Conservation (phyloP, 352 stramenopile species). For the Pythium grandisporangium region DNA sequence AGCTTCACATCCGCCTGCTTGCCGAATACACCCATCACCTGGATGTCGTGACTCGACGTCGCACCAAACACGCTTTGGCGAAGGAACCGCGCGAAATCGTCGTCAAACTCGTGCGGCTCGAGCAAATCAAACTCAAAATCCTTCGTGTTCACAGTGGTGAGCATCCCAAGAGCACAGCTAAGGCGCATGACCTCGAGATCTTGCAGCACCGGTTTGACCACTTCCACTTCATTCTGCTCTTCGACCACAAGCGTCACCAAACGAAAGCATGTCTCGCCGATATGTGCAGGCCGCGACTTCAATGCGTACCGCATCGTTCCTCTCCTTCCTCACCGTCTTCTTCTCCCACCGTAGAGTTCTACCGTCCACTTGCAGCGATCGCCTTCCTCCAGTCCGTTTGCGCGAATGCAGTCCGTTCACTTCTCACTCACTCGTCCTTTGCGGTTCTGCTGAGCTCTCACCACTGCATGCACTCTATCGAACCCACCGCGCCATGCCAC, state of each 20-base stretch:
- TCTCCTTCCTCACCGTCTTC: background rate
- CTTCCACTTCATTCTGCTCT: conserved; percentile 55
- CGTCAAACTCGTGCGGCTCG: conserved; percentile 42
- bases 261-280: conserved; percentile 35
- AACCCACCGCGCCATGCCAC: too few relatives aligned
- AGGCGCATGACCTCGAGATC: conserved; percentile 65
- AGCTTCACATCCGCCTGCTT: conserved; percentile 41
- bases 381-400: too few relatives aligned
- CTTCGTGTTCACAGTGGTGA: conserved; percentile 28
- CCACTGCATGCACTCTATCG: too few relatives aligned
- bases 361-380: background rate
- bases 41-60: conserved; percentile 3
- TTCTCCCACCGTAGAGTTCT: background rate
- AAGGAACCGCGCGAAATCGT: conserved; percentile 51
- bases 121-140: conserved; percentile 55
- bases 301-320: conserved; percentile 10
- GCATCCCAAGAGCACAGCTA: conserved; percentile 37
- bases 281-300: conserved; percentile 21
- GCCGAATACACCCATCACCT: conserved; percentile 44
- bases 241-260: conserved; percentile 39
- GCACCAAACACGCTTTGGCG: conserved; percentile 32
- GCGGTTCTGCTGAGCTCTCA: too few relatives aligned
- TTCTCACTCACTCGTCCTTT: too few relatives aligned
- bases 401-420: too few relatives aligned
- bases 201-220: conserved; percentile 57